Evolutionary conservation across 768 basidiomycete species (phyloP).

Genomic region (Pleurotus cornucopiae): DNA sequence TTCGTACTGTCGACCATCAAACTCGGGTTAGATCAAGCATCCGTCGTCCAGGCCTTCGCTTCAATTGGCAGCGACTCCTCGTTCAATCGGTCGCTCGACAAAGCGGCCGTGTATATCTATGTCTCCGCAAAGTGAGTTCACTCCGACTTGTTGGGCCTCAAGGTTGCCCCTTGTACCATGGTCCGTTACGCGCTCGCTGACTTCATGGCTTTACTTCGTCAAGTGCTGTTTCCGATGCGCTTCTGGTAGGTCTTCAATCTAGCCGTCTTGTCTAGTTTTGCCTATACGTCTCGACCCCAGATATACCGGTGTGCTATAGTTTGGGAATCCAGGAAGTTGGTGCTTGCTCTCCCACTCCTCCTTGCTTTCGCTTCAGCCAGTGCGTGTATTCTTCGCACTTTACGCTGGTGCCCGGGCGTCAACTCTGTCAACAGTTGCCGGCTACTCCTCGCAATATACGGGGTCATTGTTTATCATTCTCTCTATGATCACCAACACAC

Average conservation of each 20-base stretch:
- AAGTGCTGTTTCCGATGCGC: background rate
- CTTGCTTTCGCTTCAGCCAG: slow-evolving; percentile 9
- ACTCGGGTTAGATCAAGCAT: too few relatives aligned
- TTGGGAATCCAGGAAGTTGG: slow-evolving; percentile 12
- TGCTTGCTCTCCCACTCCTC: slow-evolving; percentile 13
- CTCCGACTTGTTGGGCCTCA: background rate
- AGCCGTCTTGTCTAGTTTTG: too few relatives aligned
- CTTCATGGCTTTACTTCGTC: background rate
- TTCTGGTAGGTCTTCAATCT: background rate
- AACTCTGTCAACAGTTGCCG: background rate
- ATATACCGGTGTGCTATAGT: slow-evolving; percentile 18
- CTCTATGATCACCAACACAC: background rate
- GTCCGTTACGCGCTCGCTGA: too few relatives aligned
- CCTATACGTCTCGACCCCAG: background rate
- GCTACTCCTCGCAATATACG: background rate
- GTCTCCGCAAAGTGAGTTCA: background rate
- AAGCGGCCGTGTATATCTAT: background rate
- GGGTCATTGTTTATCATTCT: background rate
- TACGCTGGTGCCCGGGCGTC: too few relatives aligned
- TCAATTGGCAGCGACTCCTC: too few relatives aligned
- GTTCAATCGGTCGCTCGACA: background rate
- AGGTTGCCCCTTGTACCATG: background rate
- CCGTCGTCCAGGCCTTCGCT: too few relatives aligned
- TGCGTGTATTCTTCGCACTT: slow-evolving; percentile 1
- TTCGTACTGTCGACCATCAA: background rate